phyloP scores from a whole-genome alignment of 176 grass and related monocot genomes.

The Zoysia japonica region DNA sequence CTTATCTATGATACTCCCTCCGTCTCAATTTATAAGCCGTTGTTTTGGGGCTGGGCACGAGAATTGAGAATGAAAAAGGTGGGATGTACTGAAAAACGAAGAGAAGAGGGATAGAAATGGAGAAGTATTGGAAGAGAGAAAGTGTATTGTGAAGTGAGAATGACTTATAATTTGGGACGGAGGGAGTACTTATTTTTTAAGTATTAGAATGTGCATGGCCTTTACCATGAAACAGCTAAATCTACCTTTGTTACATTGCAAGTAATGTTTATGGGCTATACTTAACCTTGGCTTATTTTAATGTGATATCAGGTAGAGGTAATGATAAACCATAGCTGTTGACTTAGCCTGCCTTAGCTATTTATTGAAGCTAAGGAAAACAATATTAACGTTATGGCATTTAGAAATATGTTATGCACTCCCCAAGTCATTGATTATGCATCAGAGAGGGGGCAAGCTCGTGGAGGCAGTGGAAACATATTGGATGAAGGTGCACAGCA shows the following conservation, averaged over 20 bases:
- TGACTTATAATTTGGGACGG: no score
- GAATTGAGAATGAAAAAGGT: no score
- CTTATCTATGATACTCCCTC: no score
- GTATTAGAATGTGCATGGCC: slow-evolving; percentile 9
- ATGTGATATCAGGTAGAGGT: slow-evolving; percentile 58
- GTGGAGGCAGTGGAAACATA: slow-evolving; percentile 38
- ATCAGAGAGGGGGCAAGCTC: slow-evolving; percentile 51
- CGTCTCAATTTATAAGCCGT: no score
- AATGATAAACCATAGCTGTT: slow-evolving; percentile 37
- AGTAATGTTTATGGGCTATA: slow-evolving; percentile 5
- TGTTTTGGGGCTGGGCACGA: no score
- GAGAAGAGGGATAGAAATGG: no score
- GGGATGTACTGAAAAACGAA: no score
- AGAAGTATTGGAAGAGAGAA: no score
- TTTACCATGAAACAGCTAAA: slow-evolving; percentile 24
- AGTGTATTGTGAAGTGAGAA: no score
- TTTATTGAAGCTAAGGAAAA: slow-evolving; percentile 47
- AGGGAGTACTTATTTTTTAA: neutral
- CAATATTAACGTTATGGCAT: slow-evolving; percentile 58
- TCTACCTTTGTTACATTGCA: neutral
- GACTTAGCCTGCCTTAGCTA: slow-evolving; percentile 49
- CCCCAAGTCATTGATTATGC: slow-evolving; percentile 59
- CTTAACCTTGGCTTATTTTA: slow-evolving; percentile 27
- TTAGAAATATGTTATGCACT: slow-evolving; percentile 53
- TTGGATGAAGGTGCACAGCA: slow-evolving; percentile 43